Percentiles rank a stretch among this genome's conserved stretches.
Evolutionary conservation across 345 rosid genomes (phyloP).

Genomic region (Acer yangbiense): DNA sequence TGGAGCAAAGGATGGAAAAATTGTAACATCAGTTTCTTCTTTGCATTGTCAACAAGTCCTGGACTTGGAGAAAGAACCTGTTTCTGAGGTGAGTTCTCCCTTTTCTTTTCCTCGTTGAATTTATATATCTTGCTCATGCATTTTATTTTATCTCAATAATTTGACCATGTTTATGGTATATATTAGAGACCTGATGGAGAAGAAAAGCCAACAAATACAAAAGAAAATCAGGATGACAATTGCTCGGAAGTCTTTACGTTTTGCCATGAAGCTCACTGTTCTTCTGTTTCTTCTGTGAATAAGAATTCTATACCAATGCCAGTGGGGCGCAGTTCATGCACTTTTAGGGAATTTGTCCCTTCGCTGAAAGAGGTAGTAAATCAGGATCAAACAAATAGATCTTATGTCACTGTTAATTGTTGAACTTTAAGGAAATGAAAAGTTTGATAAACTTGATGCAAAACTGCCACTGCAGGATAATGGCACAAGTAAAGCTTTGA

Average conservation of each 20-base stretch:
- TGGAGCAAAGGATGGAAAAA: conserved; percentile 55
- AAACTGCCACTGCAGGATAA: conserved; percentile 50
- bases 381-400: conserved; percentile 29
- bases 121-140: conserved; percentile 2
- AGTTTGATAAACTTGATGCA: conserved; percentile 40
- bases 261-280: conserved; percentile 51
- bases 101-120: conserved; percentile 12
- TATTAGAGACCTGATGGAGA: conserved; percentile 54
- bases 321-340: conserved; percentile 35
- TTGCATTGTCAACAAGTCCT: conserved; percentile 43
- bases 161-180: conserved; percentile 19
- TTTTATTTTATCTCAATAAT: conserved; percentile 14
- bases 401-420: conserved; percentile 31
- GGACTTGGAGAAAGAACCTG: conserved; percentile 64
- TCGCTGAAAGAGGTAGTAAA: conserved; percentile 46
- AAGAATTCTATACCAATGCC: conserved; percentile 45
- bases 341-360: conserved; percentile 64
- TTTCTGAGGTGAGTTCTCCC: conserved; percentile 53
- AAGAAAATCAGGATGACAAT: conserved; percentile 62
- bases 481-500: conserved; percentile 48
- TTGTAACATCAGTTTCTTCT: conserved; percentile 48
- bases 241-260: conserved; percentile 64
- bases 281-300: conserved; percentile 56
- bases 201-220: conserved; percentile 42
- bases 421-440: conserved; percentile 34